Evolutionary conservation across 306 rosid genomes (phyloP), one percentile per base, ranked within the genome.

Genomic region (Malus domestica): DNA sequence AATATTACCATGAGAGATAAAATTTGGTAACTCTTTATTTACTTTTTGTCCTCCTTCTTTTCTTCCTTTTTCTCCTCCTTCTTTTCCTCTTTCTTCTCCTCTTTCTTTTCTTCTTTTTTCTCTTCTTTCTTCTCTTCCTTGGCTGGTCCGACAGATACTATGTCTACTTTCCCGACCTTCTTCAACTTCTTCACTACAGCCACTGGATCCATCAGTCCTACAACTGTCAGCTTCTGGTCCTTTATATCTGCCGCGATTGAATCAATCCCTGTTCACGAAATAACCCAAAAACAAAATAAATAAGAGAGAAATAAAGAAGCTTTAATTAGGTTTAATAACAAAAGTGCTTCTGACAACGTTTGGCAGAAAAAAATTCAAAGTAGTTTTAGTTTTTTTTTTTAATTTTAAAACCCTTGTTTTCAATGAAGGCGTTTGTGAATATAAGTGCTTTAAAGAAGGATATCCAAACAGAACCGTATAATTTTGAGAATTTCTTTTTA

Each of bases 171-270:
- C 10, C 97, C 98, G 0, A 95, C 96, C 77, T 87, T 95, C 93
- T 92, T 95, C 83, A 90, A 67, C 81, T 87, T 95, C 86, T 95
- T 95, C 86, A 89, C 97, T 8, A 89, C 78, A 60, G 87, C 89
- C 80, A 95, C 98, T 72, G 96, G 57, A 75, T 95, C 98, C 98
- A 95, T 95, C 74, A 80, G 62, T 35, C 98, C 98, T 66, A 95
- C 79, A 83, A 95, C 97, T 60, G 93, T 92, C 22, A 95, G 72
- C 78, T 95, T 95, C 78, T 92, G 98, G 0, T 90, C 93, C 77
- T 90, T 90, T 46, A 86, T 76, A 89, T 95, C 95, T 30, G 96
- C 98, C 14, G 89, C 90, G 6, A 95, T 95, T 69, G 96, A 92
- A 92, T 95, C 97, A 20, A 92, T 87, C 65, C 98, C 96, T 94